Base-by-base conservation (phyloP, 2,329 filamentous ascomycete genomes). In the Pseudopyrenochaeta lycopersici region DNA sequence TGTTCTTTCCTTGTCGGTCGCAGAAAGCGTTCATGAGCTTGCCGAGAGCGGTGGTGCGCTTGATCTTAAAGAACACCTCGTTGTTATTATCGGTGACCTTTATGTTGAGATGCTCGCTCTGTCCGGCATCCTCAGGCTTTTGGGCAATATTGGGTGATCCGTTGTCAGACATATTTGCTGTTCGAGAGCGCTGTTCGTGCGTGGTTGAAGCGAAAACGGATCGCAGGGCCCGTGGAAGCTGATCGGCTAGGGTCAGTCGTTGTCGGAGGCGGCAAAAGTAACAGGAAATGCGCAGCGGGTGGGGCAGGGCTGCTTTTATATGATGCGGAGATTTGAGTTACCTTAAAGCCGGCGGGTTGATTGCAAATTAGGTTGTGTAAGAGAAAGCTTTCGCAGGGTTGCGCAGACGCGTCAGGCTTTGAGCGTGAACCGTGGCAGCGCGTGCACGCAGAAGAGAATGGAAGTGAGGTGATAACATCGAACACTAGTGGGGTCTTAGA, bases 1-100 rank as follows among this genome's bases (percentile, higher is more conserved):
- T 81, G 30, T 89, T 87, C 82, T 98, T 98, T 68, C 95, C 95
- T 76, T 97, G 93, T 20, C 95, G 87, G 65, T 98, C 94, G 78
- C 95, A 99, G 77, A 98, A 99, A 17, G 95, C 95, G 58, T 92
- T 90, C 95, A 99, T 99, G 49, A 99, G 84, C 83, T 99, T 99
- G 81, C 97, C 95, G 1, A 99, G 86, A 76, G 92, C 91, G 1
- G 95, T 99, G 18, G 90, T 92, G 32, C 93, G 87, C 88, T 99
- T 99, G 82, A 99, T 99, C 84, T 99, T 99, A 84, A 99, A 99
- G 78, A 98, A 99, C 69, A 99, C 94, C 76, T 99, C 95, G 76
- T 99, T 99, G 82, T 97, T 97, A 81, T 96, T 97, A 70, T 99
- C 95, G 0, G 95, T 98, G 12, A 99, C 95, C 77, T 99, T 99